A percentile compares a stretch with the other conserved stretches of the same genome.
phyloP scores from a whole-genome alignment of 306 rosid species.

The Fagus crenata region DNA sequence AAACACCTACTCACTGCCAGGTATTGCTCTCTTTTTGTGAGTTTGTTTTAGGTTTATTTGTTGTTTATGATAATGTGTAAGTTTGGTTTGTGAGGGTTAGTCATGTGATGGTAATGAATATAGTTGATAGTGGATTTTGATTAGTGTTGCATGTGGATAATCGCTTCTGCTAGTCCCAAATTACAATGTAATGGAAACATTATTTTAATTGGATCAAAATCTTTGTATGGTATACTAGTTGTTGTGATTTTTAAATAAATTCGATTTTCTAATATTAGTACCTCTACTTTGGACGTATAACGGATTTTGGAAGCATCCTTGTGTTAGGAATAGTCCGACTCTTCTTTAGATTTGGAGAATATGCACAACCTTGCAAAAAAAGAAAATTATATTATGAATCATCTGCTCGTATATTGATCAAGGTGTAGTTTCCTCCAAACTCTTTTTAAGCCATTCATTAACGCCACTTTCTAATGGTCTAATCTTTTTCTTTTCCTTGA shows the following conservation, averaged over 20 bases:
- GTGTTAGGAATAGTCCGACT: background rate
- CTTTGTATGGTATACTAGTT: background rate
- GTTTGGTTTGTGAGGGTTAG: too few relatives aligned
- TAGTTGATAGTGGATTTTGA: too few relatives aligned
- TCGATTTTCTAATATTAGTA: background rate
- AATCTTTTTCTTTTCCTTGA: conserved; percentile 20
- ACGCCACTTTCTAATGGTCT: conserved; percentile 36
- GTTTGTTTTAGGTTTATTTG: background rate
- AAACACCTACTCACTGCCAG: conserved; percentile 67
- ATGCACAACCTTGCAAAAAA: background rate
- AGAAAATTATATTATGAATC: background rate
- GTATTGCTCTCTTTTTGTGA: conserved; percentile 30
- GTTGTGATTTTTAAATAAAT: background rate
- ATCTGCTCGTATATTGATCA: background rate
- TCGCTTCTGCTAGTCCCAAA: too few relatives aligned
- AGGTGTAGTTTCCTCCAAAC: background rate
- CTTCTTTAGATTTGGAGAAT: background rate
- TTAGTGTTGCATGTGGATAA: too few relatives aligned
- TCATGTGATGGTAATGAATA: too few relatives aligned
- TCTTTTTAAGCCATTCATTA: background rate
- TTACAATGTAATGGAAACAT: background rate
- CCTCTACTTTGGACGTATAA: background rate
- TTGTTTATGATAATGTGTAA: too few relatives aligned
- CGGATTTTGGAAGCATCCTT: background rate
- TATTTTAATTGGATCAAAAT: background rate